These are phyloP conservation scores for Funneliformis mosseae DNA, from an alignment of 192 early-diverging fungal species.

Conservation along the genomic window DNA sequence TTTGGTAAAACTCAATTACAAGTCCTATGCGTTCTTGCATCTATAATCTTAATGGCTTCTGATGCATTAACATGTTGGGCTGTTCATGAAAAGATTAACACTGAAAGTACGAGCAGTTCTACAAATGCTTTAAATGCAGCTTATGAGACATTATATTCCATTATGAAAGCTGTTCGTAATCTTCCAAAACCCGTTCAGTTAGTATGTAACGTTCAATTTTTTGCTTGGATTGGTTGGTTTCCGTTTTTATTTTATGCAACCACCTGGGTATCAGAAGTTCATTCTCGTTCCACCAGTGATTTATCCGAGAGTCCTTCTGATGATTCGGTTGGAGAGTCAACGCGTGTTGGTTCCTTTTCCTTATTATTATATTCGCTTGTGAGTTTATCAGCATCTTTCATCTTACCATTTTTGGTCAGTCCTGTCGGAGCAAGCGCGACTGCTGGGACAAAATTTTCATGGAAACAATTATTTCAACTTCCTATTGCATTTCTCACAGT, in stretches of 20 bases:
- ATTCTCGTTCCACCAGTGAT: conserved; percentile 36
- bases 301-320: conserved; percentile 20
- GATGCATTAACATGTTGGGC: conserved; percentile 74
- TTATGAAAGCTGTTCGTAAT: conserved; percentile 52
- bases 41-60: conserved; percentile 58
- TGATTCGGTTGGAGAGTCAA: conserved; percentile 51
- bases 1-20: conserved; percentile 83
- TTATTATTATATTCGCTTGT: conserved; percentile 83
- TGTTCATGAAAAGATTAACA: conserved; percentile 53
- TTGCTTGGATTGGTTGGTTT: conserved; percentile 98
- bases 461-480: conserved; percentile 28
- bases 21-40: conserved; percentile 78
- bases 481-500: conserved; percentile 43
- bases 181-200: conserved; percentile 74
- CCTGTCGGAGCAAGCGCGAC: conserved; percentile 24
- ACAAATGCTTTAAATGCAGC: conserved; percentile 35
- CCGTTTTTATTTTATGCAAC: conserved; percentile 86
- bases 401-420: conserved; percentile 48
- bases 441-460: background rate
- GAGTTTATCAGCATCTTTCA: conserved; percentile 59
- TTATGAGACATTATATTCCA: conserved; percentile 33
- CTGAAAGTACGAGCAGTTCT: conserved; percentile 8
- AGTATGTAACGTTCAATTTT: conserved; percentile 92
- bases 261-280: conserved; percentile 60
- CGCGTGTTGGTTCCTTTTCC: conserved; percentile 84